A percentile compares a stretch with the other conserved stretches of the same genome.
Conservation (phyloP, 2,329 filamentous ascomycete genomes). For the Calonectria crousiana region DNA sequence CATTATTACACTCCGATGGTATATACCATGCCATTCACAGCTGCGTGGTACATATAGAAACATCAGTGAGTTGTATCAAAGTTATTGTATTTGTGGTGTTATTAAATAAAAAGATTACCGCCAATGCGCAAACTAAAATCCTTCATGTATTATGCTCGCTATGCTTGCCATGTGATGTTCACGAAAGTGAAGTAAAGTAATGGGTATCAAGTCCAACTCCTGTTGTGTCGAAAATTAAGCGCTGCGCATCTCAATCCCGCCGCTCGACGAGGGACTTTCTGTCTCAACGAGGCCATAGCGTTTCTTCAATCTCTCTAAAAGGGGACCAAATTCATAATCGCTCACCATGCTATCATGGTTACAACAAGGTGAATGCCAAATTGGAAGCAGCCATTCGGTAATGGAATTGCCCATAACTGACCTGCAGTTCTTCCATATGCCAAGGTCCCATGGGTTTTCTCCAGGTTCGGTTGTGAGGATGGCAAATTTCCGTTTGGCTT, state of each 20-base stretch:
- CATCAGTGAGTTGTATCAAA: background rate
- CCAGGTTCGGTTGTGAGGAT: constrained; percentile 79
- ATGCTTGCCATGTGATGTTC: background rate
- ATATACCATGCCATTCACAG: background rate
- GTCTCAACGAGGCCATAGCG: constrained; percentile 46
- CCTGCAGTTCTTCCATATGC: constrained; percentile 76
- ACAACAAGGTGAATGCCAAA: constrained; percentile 80
- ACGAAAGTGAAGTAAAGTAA: constrained; percentile 7
- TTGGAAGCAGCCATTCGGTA: constrained; percentile 84
- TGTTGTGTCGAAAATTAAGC: constrained; percentile 17
- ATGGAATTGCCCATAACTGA: constrained; percentile 81
- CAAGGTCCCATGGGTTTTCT: constrained; percentile 89
- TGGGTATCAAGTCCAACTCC: constrained; percentile 36
- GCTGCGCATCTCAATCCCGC: constrained; percentile 35
- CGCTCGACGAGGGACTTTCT: constrained; percentile 15
- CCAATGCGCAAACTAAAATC: background rate
- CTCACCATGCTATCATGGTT: constrained; percentile 74
- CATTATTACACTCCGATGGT: background rate
- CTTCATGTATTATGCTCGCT: background rate
- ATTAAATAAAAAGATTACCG: background rate
- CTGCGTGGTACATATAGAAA: background rate
- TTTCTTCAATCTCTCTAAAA: constrained; percentile 67
- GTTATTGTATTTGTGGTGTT: background rate
- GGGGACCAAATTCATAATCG: constrained; percentile 75
- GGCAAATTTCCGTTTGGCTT: constrained; percentile 77